Evolutionary conservation across 768 basidiomycete species (phyloP).

Genomic region (Obba rivulosa): DNA sequence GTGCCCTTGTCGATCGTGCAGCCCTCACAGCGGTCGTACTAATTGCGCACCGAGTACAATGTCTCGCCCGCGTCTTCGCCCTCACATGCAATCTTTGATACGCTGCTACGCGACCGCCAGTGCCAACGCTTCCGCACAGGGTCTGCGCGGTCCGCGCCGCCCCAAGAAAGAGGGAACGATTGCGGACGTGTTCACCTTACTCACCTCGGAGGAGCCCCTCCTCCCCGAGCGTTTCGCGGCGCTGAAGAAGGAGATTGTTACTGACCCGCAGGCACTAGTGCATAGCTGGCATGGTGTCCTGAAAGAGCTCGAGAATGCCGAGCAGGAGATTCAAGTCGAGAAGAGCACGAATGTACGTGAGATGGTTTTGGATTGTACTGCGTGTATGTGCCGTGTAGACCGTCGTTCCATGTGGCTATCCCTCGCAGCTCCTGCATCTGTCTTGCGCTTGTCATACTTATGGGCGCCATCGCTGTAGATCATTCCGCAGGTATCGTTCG

Average conservation of each 20-base stretch:
- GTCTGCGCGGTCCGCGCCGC: background rate
- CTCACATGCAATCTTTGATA: too few relatives aligned
- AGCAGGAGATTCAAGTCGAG: slow-evolving; percentile 39
- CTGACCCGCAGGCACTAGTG: slow-evolving; percentile 31
- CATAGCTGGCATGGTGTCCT: slow-evolving; percentile 55
- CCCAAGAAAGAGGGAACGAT: slow-evolving; percentile 36
- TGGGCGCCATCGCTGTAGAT: slow-evolving; percentile 29
- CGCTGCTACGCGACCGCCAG: too few relatives aligned
- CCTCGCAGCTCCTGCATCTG: too few relatives aligned
- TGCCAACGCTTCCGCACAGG: background rate
- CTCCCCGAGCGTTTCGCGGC: slow-evolving; percentile 55
- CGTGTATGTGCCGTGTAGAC: too few relatives aligned
- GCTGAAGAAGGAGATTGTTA: slow-evolving; percentile 53
- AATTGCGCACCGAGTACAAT: too few relatives aligned
- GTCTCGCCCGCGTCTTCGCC: too few relatives aligned
- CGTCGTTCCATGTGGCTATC: too few relatives aligned
- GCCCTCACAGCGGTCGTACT: too few relatives aligned
- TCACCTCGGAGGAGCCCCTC: slow-evolving; percentile 31
- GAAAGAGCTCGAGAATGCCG: slow-evolving; percentile 38
- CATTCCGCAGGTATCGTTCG: slow-evolving; percentile 45
- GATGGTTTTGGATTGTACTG: background rate
- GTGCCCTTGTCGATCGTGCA: too few relatives aligned
- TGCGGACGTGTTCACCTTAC: slow-evolving; percentile 41
- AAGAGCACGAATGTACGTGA: slow-evolving; percentile 41
- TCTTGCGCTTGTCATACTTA: background rate